Percentiles rank a stretch among this genome's conserved stretches.
Evolutionary conservation across 208 protist genomes (phyloP).

Genomic region (Acanthamoeba sp.): DNA sequence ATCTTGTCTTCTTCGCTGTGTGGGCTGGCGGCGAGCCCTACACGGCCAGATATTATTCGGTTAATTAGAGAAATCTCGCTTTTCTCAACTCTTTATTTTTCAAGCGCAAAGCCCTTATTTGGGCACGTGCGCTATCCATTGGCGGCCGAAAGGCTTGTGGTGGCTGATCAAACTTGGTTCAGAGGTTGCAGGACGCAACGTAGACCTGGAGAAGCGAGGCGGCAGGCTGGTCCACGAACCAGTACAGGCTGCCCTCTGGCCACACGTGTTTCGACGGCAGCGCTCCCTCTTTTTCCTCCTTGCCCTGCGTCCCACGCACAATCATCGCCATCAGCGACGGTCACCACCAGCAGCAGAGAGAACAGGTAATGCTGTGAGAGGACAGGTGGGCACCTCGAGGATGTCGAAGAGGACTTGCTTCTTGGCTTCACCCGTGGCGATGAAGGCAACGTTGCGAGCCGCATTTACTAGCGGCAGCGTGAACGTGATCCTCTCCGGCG

Average conservation of each 20-base stretch:
- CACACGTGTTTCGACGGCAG: conserved; percentile 43
- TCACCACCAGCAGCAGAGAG: no score
- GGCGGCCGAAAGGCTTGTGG: no score
- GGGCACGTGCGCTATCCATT: no score
- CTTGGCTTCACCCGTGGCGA: conserved; percentile 80
- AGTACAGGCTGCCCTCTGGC: conserved; percentile 6
- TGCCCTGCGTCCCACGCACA: no score
- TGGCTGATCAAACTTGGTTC: no score
- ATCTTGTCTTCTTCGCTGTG: not conserved
- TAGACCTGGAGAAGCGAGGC: conserved; percentile 28
- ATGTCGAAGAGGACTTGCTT: conserved; percentile 55
- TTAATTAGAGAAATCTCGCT: no score
- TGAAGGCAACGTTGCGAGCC: conserved; percentile 75
- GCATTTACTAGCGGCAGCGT: conserved; percentile 80
- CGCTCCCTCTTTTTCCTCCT: not conserved
- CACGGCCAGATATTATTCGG: no score
- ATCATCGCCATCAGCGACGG: no score
- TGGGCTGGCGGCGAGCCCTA: no score
- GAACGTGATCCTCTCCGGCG: conserved; percentile 82
- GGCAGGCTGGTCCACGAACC: conserved; percentile 25
- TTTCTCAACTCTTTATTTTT: no score
- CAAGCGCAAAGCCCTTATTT: no score
- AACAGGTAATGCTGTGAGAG: not conserved
- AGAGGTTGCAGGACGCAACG: conserved; percentile 27
- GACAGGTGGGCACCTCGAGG: conserved; percentile 11